phyloP scores from a whole-genome alignment of 257 asterid genomes.

The Plantago elongata region DNA sequence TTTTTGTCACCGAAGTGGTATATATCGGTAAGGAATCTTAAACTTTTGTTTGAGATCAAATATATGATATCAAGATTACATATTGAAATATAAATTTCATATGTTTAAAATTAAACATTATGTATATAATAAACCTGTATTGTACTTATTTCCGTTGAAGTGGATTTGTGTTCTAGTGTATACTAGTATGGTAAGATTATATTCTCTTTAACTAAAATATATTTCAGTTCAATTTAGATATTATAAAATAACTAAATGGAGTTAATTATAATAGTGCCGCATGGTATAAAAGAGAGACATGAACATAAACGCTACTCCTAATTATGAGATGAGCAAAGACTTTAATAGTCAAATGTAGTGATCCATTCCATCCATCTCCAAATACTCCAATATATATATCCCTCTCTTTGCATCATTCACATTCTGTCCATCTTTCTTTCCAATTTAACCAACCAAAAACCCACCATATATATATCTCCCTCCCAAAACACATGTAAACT shows the following conservation, averaged over 20 bases:
- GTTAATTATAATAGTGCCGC: neutral
- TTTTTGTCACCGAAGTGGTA: too few relatives aligned
- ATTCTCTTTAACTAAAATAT: too few relatives aligned
- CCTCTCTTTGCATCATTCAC: slow-evolving; percentile 7
- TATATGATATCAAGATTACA: too few relatives aligned
- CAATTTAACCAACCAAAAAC: neutral
- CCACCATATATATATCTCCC: too few relatives aligned
- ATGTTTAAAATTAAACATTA: neutral
- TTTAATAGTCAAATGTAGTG: slow-evolving; percentile 27
- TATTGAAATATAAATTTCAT: too few relatives aligned
- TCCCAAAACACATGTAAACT: neutral
- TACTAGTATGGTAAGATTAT: too few relatives aligned
- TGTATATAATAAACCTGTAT: neutral
- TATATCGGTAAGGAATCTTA: too few relatives aligned
- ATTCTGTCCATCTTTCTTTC: slow-evolving; percentile 20
- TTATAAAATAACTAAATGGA: too few relatives aligned
- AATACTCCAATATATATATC: slow-evolving; percentile 14
- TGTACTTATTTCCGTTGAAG: too few relatives aligned
- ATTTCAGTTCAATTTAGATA: too few relatives aligned
- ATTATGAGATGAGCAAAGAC: neutral
- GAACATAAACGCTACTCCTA: neutral
- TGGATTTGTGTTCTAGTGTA: too few relatives aligned
- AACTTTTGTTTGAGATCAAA: too few relatives aligned
- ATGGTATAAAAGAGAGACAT: neutral
- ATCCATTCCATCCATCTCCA: slow-evolving; percentile 25